These are phyloP conservation scores for Ligustrum vulgare DNA, from an alignment of 257 asterid species.

Conservation along the genomic window DNA sequence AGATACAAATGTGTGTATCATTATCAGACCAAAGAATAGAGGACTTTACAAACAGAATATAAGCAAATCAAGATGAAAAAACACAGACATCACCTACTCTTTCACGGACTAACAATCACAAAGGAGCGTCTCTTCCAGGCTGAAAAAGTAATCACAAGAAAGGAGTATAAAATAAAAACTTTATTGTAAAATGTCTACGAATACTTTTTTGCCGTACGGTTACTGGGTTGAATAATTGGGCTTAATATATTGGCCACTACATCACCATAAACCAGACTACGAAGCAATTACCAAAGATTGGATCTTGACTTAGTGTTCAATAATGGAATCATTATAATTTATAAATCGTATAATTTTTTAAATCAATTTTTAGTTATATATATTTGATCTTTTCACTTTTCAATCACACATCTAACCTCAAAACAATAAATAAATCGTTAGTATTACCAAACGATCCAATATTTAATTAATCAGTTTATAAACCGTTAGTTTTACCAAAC, in stretches of 20 bases:
- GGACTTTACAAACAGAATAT: constrained; percentile 18
- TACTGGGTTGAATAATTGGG: constrained; percentile 31
- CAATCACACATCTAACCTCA: no score
- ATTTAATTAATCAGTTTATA: no score
- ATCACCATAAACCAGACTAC: no score
- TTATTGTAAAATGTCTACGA: constrained; percentile 2
- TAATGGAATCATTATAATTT: no score
- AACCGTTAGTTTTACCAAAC: no score
- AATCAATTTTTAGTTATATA: no score
- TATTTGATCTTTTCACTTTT: no score
- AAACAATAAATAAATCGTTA: no score
- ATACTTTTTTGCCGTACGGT: constrained; percentile 28
- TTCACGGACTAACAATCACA: not conserved
- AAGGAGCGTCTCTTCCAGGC: not conserved
- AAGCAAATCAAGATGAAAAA: constrained; percentile 36
- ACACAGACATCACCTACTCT: not conserved
- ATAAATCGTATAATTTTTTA: no score
- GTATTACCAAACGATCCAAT: no score
- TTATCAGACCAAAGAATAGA: constrained; percentile 28
- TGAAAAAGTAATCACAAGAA: not conserved
- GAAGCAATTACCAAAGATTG: constrained; percentile 9
- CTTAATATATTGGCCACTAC: not conserved
- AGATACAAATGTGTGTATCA: not conserved
- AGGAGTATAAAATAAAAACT: not conserved
- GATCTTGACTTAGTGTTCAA: no score